Percentiles rank a stretch among this genome's conserved stretches.
These are phyloP conservation scores for Phialemoniopsis sp. DNA, from an alignment of 2,329 filamentous ascomycete genomes.

Conservation along the genomic window DNA sequence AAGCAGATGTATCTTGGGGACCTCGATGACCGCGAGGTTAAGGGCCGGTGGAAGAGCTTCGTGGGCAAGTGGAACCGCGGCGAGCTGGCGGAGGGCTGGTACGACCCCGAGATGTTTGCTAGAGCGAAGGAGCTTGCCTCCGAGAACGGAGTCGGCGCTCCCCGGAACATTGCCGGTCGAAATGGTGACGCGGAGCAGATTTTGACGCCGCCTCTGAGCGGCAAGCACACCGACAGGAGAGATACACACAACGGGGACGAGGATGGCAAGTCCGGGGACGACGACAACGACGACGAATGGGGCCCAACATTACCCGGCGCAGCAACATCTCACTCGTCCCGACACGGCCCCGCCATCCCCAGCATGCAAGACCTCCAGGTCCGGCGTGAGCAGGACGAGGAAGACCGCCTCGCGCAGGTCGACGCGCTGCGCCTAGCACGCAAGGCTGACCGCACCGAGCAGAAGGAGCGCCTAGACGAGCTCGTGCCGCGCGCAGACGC, in stretches of 20 bases:
- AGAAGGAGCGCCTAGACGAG: conserved; percentile 75
- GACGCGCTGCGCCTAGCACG: conserved; percentile 58
- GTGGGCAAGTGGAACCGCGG: conserved; percentile 86
- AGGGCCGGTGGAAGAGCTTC: conserved; percentile 92
- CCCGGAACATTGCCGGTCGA: conserved; percentile 17
- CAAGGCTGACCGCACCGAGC: conserved; percentile 57
- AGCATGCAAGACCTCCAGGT: conserved; percentile 69
- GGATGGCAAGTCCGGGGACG: no score
- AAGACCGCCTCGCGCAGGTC: conserved; percentile 40
- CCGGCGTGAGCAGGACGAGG: conserved; percentile 41
- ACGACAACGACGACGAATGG: conserved; percentile 59
- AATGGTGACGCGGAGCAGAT: conserved; percentile 2
- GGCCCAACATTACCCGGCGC: conserved; percentile 37
- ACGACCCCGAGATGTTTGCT: conserved; percentile 69
- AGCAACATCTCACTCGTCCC: conserved; percentile 39
- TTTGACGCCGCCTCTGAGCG: conserved; percentile 8
- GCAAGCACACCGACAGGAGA: conserved; percentile 1
- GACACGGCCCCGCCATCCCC: conserved; percentile 60
- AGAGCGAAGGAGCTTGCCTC: conserved; percentile 29
- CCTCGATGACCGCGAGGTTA: conserved; percentile 70
- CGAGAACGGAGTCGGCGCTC: conserved; percentile 15
- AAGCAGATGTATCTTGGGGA: conserved; percentile 68
- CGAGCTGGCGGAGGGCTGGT: conserved; percentile 88
- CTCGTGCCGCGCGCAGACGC: conserved; percentile 77
- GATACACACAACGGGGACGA: conserved; percentile 9